Conservation (phyloP, 1,139 yeast species). For the Yamadazyma kanchanaburiensis region DNA sequence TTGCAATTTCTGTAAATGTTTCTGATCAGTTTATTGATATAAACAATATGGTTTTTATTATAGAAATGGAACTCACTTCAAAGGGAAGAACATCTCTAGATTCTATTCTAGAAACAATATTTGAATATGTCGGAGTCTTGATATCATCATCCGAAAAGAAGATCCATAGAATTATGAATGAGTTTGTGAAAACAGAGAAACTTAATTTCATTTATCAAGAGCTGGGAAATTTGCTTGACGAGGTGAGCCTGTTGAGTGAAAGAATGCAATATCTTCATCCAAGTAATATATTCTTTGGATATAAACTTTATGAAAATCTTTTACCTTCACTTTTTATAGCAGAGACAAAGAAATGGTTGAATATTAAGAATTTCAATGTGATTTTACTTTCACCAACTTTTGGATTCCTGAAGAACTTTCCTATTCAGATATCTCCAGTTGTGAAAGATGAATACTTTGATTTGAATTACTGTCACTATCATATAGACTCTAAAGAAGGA, state of each 20-base stretch:
- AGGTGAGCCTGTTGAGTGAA: constrained; percentile 8
- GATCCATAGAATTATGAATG: constrained; percentile 19
- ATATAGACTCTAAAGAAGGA: no score
- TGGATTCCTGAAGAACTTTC: no score
- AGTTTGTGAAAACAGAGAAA: constrained; percentile 9
- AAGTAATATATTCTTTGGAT: constrained; percentile 10
- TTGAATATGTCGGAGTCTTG: constrained; percentile 18
- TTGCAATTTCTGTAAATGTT: constrained; percentile 33
- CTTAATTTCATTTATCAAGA: constrained; percentile 10
- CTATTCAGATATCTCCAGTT: no score
- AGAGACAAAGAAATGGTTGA: constrained; percentile 10
- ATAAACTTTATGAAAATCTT: constrained; percentile 5
- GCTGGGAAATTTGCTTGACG: constrained; percentile 5
- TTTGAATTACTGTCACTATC: no score
- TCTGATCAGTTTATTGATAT: constrained; percentile 36
- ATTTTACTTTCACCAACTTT: constrained; percentile 10
- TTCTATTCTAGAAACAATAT: constrained; percentile 9
- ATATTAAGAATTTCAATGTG: constrained; percentile 8
- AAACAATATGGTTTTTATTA: constrained; percentile 28
- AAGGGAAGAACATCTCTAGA: constrained; percentile 26
- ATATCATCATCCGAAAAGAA: constrained; percentile 11
- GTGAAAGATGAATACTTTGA: no score
- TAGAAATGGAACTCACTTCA: constrained; percentile 46
- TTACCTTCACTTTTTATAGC: constrained; percentile 3
- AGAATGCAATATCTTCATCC: constrained; percentile 7